Evolutionary conservation across 768 basidiomycete species (phyloP).

Genomic region (Termitomyces sp.): DNA sequence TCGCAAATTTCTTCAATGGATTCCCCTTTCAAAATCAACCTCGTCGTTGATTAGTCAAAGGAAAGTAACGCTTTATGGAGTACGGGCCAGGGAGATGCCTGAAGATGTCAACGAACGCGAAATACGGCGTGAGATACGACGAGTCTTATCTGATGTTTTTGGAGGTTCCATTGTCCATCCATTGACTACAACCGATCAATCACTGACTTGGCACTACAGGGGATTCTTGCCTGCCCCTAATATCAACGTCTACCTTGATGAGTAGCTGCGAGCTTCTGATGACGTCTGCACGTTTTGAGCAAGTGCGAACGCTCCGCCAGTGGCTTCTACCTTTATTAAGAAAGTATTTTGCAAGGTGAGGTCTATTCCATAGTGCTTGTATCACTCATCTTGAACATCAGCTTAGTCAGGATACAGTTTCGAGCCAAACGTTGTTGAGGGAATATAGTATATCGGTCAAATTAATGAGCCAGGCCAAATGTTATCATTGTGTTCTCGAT

Average conservation of each 20-base stretch:
- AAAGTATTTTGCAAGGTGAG: constrained; percentile 48
- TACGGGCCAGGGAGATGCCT: constrained; percentile 60
- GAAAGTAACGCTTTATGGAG: constrained; percentile 64
- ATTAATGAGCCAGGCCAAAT: constrained; percentile 56
- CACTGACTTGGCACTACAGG: constrained; percentile 23
- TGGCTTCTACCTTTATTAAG: constrained; percentile 74
- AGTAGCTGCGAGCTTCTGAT: constrained; percentile 41
- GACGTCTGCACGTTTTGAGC: constrained; percentile 64
- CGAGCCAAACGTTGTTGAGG: constrained; percentile 35
- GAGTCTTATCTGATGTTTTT: constrained; percentile 63
- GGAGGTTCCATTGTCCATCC: constrained; percentile 36
- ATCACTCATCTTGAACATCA: not conserved
- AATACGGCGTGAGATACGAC: constrained; percentile 66
- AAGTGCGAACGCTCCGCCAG: constrained; percentile 60
- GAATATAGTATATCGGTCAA: constrained; percentile 55
- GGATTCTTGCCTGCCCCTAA: constrained; percentile 16
- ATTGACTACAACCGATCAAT: not conserved
- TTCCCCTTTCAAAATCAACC: constrained; percentile 59
- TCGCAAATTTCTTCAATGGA: constrained; percentile 63
- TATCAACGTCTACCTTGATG: constrained; percentile 35
- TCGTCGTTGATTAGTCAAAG: constrained; percentile 63
- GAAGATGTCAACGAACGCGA: constrained; percentile 68
- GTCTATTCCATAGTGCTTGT: not conserved
- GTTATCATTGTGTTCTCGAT: constrained; percentile 66
- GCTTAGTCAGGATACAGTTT: constrained; percentile 19